Conservation (phyloP, 805 yeast genomes). For the Kluyveromyces dobzhanskii region DNA sequence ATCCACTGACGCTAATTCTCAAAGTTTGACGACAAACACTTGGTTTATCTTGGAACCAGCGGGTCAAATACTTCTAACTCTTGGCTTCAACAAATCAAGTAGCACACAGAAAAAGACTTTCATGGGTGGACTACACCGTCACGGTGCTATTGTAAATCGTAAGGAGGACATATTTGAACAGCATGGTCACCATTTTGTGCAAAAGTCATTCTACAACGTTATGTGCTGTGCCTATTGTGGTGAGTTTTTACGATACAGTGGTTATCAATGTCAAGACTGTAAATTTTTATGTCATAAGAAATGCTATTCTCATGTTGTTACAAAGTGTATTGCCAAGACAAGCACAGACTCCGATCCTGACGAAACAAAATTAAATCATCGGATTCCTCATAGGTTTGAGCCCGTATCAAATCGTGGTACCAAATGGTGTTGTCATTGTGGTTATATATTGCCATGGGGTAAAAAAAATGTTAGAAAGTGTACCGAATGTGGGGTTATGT, state of each 20-base stretch:
- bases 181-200: constrained; percentile 95
- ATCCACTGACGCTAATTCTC: background rate
- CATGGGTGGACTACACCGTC: constrained; percentile 76
- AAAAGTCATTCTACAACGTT: constrained; percentile 88
- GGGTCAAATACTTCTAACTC: constrained; percentile 73
- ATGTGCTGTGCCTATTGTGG: constrained; percentile 98
- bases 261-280: constrained; percentile 82
- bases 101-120: constrained; percentile 37
- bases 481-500: constrained; percentile 88
- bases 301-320: constrained; percentile 72
- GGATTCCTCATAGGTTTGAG: constrained; percentile 94
- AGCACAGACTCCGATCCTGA: constrained; percentile 61
- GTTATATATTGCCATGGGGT: constrained; percentile 93
- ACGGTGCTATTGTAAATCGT: constrained; percentile 94
- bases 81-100: constrained; percentile 70
- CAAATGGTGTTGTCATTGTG: constrained; percentile 99
- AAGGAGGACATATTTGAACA: constrained; percentile 84
- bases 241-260: constrained; percentile 83
- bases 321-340: constrained; percentile 74
- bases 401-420: constrained; percentile 91
- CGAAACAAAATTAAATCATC: constrained; percentile 81
- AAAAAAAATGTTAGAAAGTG: constrained; percentile 88
- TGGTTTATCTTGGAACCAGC: constrained; percentile 94
- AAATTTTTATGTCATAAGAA: constrained; percentile 72
- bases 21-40: constrained; percentile 45